These are phyloP conservation scores for Choricystis sp. DNA, from an alignment of 139 green algal species.

Conservation along the genomic window DNA sequence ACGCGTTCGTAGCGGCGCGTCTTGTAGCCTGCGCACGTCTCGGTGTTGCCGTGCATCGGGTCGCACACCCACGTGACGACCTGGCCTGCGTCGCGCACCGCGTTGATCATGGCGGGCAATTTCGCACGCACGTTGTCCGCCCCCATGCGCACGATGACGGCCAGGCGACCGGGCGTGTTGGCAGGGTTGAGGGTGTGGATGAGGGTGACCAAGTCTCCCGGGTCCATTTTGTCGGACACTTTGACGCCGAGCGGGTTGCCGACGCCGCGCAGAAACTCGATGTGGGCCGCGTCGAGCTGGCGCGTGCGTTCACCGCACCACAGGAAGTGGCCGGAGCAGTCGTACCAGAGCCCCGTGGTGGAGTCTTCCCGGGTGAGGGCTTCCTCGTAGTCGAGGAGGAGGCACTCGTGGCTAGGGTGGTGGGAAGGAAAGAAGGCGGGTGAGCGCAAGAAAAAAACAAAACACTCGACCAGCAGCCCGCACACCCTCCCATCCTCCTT, in stretches of 20 bases:
- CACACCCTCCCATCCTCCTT: no score
- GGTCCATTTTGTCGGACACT: slow-evolving; percentile 89
- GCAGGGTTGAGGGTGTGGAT: slow-evolving; percentile 81
- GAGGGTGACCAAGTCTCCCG: slow-evolving; percentile 73
- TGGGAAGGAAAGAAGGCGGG: no score
- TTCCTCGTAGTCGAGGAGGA: slow-evolving; percentile 96
- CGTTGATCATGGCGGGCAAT: slow-evolving; percentile 57
- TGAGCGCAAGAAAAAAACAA: no score
- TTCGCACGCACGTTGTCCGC: slow-evolving; percentile 67
- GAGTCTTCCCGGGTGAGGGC: slow-evolving; percentile 71
- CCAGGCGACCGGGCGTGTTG: slow-evolving; percentile 83
- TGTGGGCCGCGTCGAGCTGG: slow-evolving; percentile 91
- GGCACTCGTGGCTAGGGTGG: slow-evolving; percentile 77
- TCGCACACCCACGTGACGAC: slow-evolving; percentile 93
- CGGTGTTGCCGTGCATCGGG: slow-evolving; percentile 99
- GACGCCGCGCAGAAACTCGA: slow-evolving; percentile 93
- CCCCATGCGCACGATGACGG: slow-evolving; percentile 94
- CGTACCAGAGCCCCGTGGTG: slow-evolving; percentile 74
- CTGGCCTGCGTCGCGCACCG: slow-evolving; percentile 45
- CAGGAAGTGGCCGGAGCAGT: slow-evolving; percentile 91
- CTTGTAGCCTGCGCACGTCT: slow-evolving; percentile 84
- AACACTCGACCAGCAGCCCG: no score
- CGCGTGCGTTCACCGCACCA: slow-evolving; percentile 96
- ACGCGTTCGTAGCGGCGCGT: slow-evolving; percentile 86
- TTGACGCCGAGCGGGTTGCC: slow-evolving; percentile 92